A percentile compares a stretch with the other conserved stretches of the same genome.
Conservation (phyloP, 805 yeast genomes). For the Yamadazyma olivae region DNA sequence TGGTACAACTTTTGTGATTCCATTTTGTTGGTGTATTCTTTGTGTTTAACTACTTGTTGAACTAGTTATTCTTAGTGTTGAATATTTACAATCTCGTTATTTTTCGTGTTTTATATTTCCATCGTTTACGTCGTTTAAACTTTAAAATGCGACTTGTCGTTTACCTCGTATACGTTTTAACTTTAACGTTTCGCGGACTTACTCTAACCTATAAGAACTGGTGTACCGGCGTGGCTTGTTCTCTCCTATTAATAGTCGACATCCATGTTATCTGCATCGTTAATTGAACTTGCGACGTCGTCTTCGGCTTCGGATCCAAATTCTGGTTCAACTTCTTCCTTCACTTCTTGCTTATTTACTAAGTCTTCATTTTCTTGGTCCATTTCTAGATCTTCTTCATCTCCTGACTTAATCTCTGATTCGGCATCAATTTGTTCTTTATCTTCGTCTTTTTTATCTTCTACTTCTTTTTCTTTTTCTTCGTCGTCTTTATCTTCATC, state of each 20-base stretch:
- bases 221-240: too few species aligned
- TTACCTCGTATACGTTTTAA: constrained; percentile 13
- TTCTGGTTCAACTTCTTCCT: background rate
- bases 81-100: background rate
- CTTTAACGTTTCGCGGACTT: too few species aligned
- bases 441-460: constrained; percentile 2
- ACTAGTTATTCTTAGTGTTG: too few species aligned
- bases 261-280: too few species aligned
- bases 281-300: constrained; percentile 2
- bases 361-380: background rate
- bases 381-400: background rate
- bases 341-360: background rate
- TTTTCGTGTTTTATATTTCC: background rate
- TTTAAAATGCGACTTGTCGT: too few species aligned
- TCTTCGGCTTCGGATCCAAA: constrained; percentile 1
- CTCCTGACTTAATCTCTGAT: background rate
- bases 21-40: too few species aligned
- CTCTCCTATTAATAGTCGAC: too few species aligned
- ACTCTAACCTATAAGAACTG: too few species aligned
- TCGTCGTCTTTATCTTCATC: constrained; percentile 3
- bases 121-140: too few species aligned
- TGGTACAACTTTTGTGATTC: constrained; percentile 27
- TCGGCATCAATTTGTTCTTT: constrained; percentile 8
- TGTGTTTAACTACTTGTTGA: too few species aligned
- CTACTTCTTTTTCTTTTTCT: constrained; percentile 5